Evolutionary conservation across 192 early-diverging fungal species (phyloP).

Genomic region (Coemansia umbellata): DNA sequence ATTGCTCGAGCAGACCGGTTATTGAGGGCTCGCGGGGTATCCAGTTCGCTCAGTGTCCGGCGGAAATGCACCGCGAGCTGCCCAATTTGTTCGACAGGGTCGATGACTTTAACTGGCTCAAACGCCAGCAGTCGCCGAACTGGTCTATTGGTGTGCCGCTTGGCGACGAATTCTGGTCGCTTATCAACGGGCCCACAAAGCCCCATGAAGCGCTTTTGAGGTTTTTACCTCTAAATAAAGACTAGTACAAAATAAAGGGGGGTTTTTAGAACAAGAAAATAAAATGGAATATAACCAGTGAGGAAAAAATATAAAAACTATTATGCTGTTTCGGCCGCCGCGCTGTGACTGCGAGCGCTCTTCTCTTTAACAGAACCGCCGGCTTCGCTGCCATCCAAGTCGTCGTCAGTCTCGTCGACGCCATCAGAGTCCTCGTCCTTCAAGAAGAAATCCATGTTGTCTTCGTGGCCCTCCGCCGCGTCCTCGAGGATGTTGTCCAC

Average conservation of each 20-base stretch:
- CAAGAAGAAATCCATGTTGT: slow-evolving; percentile 45
- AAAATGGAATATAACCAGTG: no score
- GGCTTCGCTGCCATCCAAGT: neutral
- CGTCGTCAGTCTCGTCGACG: slow-evolving; percentile 12
- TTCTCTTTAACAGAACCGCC: neutral
- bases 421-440: slow-evolving; percentile 44
- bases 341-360: neutral
- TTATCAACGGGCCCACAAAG: no score
- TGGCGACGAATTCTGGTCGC: no score
- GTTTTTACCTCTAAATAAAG: no score
- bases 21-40: slow-evolving; percentile 76
- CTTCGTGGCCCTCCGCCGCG: slow-evolving; percentile 9
- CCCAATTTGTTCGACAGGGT: slow-evolving; percentile 59
- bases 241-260: no score
- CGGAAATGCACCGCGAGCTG: slow-evolving; percentile 16
- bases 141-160: slow-evolving; percentile 49
- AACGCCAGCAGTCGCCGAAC: slow-evolving; percentile 71
- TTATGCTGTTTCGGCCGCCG: no score
- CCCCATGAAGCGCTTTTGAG: no score
- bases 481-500: slow-evolving; percentile 36
- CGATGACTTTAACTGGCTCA: slow-evolving; percentile 93
- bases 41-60: slow-evolving; percentile 63
- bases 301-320: no score
- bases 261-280: no score
- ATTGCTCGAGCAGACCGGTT: slow-evolving; percentile 76